These are phyloP conservation scores for Fusarium denticulatum DNA, from an alignment of 2,329 filamentous ascomycete species.

Conservation along the genomic window DNA sequence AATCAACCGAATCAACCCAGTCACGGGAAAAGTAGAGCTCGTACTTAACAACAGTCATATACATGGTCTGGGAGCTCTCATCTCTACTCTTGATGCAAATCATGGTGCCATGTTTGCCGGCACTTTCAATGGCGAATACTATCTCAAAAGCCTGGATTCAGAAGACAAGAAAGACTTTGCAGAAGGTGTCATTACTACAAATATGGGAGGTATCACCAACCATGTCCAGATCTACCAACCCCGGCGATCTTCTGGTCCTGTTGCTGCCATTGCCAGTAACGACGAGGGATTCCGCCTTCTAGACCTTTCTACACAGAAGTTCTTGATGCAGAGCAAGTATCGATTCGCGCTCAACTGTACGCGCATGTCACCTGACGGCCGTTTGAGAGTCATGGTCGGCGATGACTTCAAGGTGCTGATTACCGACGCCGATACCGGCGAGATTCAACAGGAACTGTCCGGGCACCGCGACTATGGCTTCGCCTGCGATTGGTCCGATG, in stretches of 20 bases:
- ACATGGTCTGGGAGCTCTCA: conserved; percentile 50
- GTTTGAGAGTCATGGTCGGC: conserved; percentile 77
- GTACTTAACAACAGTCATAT: conserved; percentile 56
- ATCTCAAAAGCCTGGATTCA: conserved; percentile 58
- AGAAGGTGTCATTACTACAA: conserved; percentile 59
- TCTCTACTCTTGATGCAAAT: conserved; percentile 63
- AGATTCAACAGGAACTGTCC: conserved; percentile 64
- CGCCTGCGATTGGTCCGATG: conserved; percentile 81
- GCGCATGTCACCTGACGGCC: conserved; percentile 75
- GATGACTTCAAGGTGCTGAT: conserved; percentile 74
- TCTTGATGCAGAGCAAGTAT: conserved; percentile 64
- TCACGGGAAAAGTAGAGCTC: conserved; percentile 56
- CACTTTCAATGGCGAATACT: conserved; percentile 67
- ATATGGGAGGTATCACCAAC: conserved; percentile 69
- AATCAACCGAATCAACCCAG: conserved; percentile 63
- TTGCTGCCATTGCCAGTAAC: conserved; percentile 71
- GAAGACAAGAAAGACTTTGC: conserved; percentile 49
- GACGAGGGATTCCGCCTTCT: conserved; percentile 68
- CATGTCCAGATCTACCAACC: conserved; percentile 68
- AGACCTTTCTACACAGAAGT: conserved; percentile 67
- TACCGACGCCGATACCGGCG: conserved; percentile 73
- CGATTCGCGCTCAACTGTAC: conserved; percentile 76
- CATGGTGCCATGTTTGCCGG: conserved; percentile 68
- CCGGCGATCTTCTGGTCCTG: conserved; percentile 61
- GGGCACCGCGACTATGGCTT: conserved; percentile 79